Percentiles rank a stretch among this genome's conserved stretches.
Evolutionary conservation across 2,329 filamentous ascomycete genomes (phyloP).

Genomic region (Dothistroma pini): DNA sequence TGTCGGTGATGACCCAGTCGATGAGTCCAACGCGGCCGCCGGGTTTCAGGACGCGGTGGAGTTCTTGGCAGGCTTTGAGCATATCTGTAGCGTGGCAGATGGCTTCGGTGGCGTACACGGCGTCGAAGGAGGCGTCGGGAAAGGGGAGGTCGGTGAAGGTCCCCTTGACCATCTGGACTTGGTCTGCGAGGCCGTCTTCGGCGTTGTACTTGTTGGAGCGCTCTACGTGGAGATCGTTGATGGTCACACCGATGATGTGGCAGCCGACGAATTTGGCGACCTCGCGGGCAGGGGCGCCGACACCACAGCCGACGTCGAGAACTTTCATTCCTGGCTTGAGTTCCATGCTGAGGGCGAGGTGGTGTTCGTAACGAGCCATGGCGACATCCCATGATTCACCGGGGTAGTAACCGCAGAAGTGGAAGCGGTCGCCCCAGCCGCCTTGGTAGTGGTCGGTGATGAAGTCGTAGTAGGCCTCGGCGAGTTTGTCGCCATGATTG

Average conservation of each 20-base stretch:
- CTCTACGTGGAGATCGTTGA: slow-evolving; percentile 31
- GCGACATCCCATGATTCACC: slow-evolving; percentile 81
- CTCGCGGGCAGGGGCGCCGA: slow-evolving; percentile 32
- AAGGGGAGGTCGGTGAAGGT: slow-evolving; percentile 32
- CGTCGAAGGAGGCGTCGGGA: slow-evolving; percentile 28
- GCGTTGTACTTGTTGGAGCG: slow-evolving; percentile 59
- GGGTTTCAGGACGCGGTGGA: slow-evolving; percentile 32
- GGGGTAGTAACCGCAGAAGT: slow-evolving; percentile 85
- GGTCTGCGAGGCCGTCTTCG: slow-evolving; percentile 70
- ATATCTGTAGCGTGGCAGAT: slow-evolving; percentile 31
- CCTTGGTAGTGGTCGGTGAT: slow-evolving; percentile 96
- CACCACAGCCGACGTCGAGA: slow-evolving; percentile 34
- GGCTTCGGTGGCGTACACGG: slow-evolving; percentile 33
- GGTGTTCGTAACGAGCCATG: slow-evolving; percentile 52
- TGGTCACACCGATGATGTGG: slow-evolving; percentile 30
- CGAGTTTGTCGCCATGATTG: not conserved
- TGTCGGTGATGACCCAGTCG: slow-evolving; percentile 34
- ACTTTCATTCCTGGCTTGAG: slow-evolving; percentile 28
- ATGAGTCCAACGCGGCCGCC: slow-evolving; percentile 29
- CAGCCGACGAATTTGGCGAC: slow-evolving; percentile 31
- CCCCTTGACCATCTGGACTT: slow-evolving; percentile 80
- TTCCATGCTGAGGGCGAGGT: slow-evolving; percentile 27
- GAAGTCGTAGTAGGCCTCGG: slow-evolving; percentile 75
- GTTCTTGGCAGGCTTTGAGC: slow-evolving; percentile 27
- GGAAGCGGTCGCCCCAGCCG: slow-evolving; percentile 89